Conservation (phyloP, 805 yeast species). For the Schwanniomyces pseudopolymorphus region DNA sequence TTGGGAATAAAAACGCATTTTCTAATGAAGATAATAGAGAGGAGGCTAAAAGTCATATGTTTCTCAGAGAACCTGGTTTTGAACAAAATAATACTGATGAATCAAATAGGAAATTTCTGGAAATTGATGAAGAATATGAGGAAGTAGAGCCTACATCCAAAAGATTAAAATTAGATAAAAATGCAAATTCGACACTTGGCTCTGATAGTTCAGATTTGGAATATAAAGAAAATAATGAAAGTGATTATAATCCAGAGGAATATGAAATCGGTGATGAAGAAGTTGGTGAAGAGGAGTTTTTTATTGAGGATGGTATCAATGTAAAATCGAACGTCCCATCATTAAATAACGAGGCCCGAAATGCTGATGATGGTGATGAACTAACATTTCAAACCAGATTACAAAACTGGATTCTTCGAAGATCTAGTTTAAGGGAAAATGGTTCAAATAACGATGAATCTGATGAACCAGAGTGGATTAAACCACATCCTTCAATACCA, state of each 20-base stretch:
- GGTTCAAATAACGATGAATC: constrained; percentile 8
- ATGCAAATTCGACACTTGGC: not conserved
- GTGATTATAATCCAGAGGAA: constrained; percentile 13
- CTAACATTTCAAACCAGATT: constrained; percentile 58
- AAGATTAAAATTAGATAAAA: constrained; percentile 2
- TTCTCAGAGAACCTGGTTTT: constrained; percentile 53
- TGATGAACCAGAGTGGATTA: constrained; percentile 57
- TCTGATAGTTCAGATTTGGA: not conserved
- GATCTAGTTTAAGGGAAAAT: constrained; percentile 39
- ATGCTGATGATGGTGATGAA: constrained; percentile 83
- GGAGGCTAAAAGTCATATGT: constrained; percentile 36
- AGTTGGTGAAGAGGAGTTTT: constrained; percentile 7
- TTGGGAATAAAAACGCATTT: constrained; percentile 69
- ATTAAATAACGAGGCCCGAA: constrained; percentile 31
- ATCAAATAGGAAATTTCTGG: no score
- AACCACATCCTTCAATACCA: constrained; percentile 73
- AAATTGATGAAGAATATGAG: constrained; percentile 19
- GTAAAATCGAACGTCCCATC: not conserved
- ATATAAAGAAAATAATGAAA: not conserved
- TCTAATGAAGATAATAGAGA: constrained; percentile 37
- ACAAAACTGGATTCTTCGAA: constrained; percentile 53
- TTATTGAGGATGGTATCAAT: not conserved
- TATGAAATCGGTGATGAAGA: constrained; percentile 16
- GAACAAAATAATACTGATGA: no score
- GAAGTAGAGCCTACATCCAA: constrained; percentile 5